Evolutionary conservation across 129 eudicot species (phyloP).

Genomic region (Apium graveolens): DNA sequence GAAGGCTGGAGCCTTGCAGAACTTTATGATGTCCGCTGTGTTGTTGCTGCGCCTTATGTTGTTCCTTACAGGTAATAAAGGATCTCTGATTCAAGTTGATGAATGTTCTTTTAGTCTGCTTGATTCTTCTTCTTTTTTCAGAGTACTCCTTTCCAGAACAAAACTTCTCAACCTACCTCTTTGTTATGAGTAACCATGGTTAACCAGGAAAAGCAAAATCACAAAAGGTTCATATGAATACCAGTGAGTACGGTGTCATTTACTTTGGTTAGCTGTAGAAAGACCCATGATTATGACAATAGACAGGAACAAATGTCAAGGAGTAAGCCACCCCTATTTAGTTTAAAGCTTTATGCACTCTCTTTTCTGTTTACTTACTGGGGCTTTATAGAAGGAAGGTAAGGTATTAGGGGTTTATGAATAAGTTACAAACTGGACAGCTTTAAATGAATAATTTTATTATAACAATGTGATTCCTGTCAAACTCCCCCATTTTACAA

Average conservation of each 20-base stretch:
- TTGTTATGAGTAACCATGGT: neutral
- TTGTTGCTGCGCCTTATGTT: conserved; percentile 92
- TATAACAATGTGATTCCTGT: no score
- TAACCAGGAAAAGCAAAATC: neutral
- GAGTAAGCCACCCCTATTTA: neutral
- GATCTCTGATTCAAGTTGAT: neutral
- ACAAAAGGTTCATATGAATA: neutral
- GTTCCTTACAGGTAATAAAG: conserved; percentile 71
- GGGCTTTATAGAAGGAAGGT: neutral
- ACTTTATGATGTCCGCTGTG: conserved; percentile 63
- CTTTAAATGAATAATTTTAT: neutral
- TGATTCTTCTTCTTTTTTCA: neutral
- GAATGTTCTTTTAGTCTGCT: neutral
- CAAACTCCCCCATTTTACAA: neutral
- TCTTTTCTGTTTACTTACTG: neutral
- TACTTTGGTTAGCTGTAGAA: no score
- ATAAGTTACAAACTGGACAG: neutral
- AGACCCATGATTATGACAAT: neutral
- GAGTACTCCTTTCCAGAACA: neutral
- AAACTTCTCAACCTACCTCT: neutral
- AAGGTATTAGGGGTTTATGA: neutral
- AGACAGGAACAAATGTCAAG: neutral
- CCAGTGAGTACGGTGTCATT: neutral
- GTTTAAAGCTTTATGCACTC: neutral
- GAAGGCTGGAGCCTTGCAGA: conserved; percentile 99